Evolutionary conservation across 768 basidiomycete genomes (phyloP), one percentile per base, ranked within the genome.

Genomic region (Postia placenta): DNA sequence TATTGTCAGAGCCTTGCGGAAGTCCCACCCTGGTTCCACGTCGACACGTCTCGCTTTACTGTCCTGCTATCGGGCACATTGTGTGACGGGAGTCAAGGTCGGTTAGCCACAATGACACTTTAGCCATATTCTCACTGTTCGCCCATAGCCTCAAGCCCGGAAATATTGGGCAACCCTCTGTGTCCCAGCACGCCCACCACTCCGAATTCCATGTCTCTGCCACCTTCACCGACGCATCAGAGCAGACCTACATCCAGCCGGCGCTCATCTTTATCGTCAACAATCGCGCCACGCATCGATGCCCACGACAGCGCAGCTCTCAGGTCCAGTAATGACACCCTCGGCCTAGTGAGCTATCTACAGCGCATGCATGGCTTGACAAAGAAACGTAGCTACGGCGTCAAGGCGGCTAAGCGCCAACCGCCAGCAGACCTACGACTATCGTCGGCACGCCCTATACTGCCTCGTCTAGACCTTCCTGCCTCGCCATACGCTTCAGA

Each of bases 341-440:
- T 75, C 3, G 81, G 72, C 49, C 67, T 87, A 0, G 85, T 87
- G 42, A 70, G 67, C 20, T 80, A 79, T 20, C 69, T 85, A 14
- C 80, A 85, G 62, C 79, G 81, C 57, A 73, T 79, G 28, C 83
- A 86, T 49, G 84, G 84, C 2, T 58, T 87, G 41, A 83, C 80
- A 6, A 83, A 84, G 67, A 85, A 85, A 66, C 54, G 61, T 47
- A 60, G 47, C 45, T 55, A 56, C 30, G 53, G 53, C 0, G 36
- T 49, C 2, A 63, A 61, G 47, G 52, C 47, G 2, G 45, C 45
- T 20, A 56, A 59, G 48, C 51, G 55, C 27, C 49, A 50, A 4
- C n/a, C 28, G 15, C 42, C 42, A 26, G 42, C 36, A 36, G 30
- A 33, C 19, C 7, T 39, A 20, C 38, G 38, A 11, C 11, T 39